Evolutionary conservation across 768 basidiomycete genomes (phyloP), one percentile per base, ranked within the genome.

Genomic region (Goffeauzyma gilvescens): DNA sequence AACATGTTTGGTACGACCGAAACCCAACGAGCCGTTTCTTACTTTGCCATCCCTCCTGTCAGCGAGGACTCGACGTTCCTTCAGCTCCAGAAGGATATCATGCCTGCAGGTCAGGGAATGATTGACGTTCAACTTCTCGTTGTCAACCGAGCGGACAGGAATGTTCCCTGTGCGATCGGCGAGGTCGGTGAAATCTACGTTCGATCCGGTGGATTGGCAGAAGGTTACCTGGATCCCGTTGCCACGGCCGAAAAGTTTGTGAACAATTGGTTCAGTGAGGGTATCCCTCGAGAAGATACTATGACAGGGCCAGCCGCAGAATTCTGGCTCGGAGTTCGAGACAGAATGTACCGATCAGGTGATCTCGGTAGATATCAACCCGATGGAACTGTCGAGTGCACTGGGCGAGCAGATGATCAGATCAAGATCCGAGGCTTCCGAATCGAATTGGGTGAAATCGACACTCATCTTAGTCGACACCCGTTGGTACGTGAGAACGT

Each of bases 1-100:
- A 98, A 98, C 70, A 98, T 98, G 93, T 98, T 95, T 63, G 93
- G 93, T 13, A 96, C 93, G 6, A 98, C 93, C 17, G 93, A 98
- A 66, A 96, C 93, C 6, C 93, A 98, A 62, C 82, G 93, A 40
- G 93, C 93, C 2, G 93, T 98, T 8, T 95, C 89, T 17, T 96
- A 95, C 67, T 95, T 89, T 59, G 72, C 77, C 17, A 85, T 96
- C 53, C 87, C 90, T 2, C 74, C 81, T 40, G 73, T 90, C 7
- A 68, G 77, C 6, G 71, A 71, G 42, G 87, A 96, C 57, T 72
- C 79, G 0, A 87, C 86, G 1, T 95, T 93, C 73, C 72, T 96
- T 31, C 74, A 78, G 18, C 85, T 77, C 2, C 82, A 89, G 61
- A 98, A 98, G 66, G 93, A 96, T 57, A 79, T 93, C 64, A 90